Conservation (phyloP, 306 rosid genomes). For the Notholithocarpus densiflorus region DNA sequence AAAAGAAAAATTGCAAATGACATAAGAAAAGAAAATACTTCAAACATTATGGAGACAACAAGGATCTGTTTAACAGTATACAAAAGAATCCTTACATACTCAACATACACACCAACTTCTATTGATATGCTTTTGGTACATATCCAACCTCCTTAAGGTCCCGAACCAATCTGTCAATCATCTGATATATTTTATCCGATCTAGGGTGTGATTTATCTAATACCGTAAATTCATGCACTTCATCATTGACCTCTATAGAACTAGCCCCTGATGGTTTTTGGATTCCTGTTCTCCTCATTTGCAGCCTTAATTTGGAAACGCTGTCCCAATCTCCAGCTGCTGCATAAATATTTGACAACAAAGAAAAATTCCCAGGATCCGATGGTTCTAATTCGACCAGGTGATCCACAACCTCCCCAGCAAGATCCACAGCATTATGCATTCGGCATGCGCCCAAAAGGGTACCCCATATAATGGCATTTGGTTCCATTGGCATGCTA, state of each 20-base stretch:
- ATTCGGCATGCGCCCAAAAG: constrained; percentile 83
- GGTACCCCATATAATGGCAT: constrained; percentile 62
- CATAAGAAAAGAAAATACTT: too few relatives aligned
- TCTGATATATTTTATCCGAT: constrained; percentile 58
- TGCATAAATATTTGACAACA: constrained; percentile 82
- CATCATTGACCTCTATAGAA: constrained; percentile 61
- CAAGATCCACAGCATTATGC: constrained; percentile 71
- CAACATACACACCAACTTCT: constrained; percentile 5
- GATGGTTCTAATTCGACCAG: constrained; percentile 51
- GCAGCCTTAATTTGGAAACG: constrained; percentile 55
- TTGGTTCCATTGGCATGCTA: constrained; percentile 79
- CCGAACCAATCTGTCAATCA: constrained; percentile 55
- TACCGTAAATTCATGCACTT: constrained; percentile 74
- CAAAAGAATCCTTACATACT: neutral
- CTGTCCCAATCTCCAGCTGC: constrained; percentile 74
- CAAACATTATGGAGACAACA: too few relatives aligned
- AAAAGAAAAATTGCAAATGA: too few relatives aligned
- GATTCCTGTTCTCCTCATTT: constrained; percentile 56
- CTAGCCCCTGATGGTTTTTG: constrained; percentile 86
- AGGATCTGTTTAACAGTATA: neutral
- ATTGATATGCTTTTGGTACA: constrained; percentile 25
- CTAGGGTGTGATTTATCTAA: constrained; percentile 71
- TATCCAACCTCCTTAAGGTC: constrained; percentile 55
- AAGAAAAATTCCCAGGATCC: constrained; percentile 62
- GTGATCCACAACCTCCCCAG: constrained; percentile 48